Percentiles rank a stretch among this genome's conserved stretches.
Evolutionary conservation across 768 basidiomycete species (phyloP).

Genomic region (Lentinula edodes): DNA sequence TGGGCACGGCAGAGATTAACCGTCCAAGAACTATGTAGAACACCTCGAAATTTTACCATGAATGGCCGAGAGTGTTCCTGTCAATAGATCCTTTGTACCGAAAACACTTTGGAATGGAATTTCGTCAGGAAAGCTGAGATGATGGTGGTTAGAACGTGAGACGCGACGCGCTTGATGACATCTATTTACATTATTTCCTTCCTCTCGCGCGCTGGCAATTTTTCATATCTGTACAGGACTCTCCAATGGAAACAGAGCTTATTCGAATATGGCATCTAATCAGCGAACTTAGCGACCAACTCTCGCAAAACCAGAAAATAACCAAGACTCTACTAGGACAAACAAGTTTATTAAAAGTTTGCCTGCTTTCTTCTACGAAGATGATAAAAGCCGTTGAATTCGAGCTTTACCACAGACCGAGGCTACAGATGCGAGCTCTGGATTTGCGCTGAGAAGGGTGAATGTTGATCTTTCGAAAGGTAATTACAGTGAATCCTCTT

Average conservation of each 20-base stretch:
- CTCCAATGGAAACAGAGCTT: slow-evolving; percentile 61
- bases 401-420: slow-evolving; percentile 50
- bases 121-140: too few species aligned
- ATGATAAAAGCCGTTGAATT: background rate
- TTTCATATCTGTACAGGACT: background rate
- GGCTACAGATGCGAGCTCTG: slow-evolving; percentile 63
- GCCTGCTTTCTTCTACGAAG: slow-evolving; percentile 8
- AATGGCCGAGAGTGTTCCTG: too few species aligned
- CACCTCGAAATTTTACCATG: too few species aligned
- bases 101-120: too few species aligned
- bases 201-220: background rate
- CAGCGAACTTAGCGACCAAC: slow-evolving; percentile 77
- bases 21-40: too few species aligned
- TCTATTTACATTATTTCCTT: background rate
- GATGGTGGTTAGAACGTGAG: background rate
- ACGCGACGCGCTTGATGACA: background rate
- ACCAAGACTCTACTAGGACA: slow-evolving; percentile 63
- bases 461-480: slow-evolving; percentile 87
- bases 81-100: too few species aligned
- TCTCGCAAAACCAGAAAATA: slow-evolving; percentile 76
- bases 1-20: too few species aligned
- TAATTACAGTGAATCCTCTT: slow-evolving; percentile 21
- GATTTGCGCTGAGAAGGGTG: slow-evolving; percentile 76
- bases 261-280: slow-evolving; percentile 75
- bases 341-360: slow-evolving; percentile 70